phyloP scores from a whole-genome alignment of 2,329 filamentous ascomycete genomes.

The Colletotrichum viniferum region DNA sequence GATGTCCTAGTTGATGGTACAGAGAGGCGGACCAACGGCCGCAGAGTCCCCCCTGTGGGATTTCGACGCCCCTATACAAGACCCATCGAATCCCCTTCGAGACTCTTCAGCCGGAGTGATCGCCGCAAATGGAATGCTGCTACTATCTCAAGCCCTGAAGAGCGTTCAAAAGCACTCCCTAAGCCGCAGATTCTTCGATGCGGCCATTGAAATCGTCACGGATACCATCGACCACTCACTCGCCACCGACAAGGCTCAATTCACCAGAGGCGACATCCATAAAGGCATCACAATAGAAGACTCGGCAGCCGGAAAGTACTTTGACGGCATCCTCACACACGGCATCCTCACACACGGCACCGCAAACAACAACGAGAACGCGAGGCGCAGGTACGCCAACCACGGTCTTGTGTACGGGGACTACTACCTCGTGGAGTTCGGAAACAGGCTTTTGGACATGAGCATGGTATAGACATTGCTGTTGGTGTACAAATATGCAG shows the following conservation, averaged over 20 bases:
- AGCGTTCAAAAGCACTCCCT: background rate
- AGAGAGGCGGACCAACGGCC: background rate
- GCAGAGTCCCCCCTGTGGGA: constrained; percentile 43
- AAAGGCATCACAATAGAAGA: constrained; percentile 4
- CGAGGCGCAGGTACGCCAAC: constrained; percentile 31
- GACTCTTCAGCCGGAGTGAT: constrained; percentile 36
- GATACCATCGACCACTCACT: constrained; percentile 26
- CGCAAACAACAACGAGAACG: constrained; percentile 36
- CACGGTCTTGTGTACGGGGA: constrained; percentile 54
- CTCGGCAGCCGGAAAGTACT: constrained; percentile 10
- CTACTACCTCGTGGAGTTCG: constrained; percentile 52
- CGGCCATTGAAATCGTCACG: constrained; percentile 17
- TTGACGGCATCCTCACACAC: constrained; percentile 35
- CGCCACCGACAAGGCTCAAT: constrained; percentile 27
- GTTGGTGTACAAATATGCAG: background rate
- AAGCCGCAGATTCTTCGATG: background rate
- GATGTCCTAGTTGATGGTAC: fast-evolving
- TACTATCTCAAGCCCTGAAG: constrained; percentile 25
- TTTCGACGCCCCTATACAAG: constrained; percentile 49
- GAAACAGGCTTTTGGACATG: constrained; percentile 48
- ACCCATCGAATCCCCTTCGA: constrained; percentile 28
- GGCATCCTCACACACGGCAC: constrained; percentile 37
- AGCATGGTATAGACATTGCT: constrained; percentile 20
- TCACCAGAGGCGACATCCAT: background rate
- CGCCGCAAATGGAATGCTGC: constrained; percentile 31